Conservation (phyloP, 257 asterid genomes). For the Nicotiana noctiflora region DNA sequence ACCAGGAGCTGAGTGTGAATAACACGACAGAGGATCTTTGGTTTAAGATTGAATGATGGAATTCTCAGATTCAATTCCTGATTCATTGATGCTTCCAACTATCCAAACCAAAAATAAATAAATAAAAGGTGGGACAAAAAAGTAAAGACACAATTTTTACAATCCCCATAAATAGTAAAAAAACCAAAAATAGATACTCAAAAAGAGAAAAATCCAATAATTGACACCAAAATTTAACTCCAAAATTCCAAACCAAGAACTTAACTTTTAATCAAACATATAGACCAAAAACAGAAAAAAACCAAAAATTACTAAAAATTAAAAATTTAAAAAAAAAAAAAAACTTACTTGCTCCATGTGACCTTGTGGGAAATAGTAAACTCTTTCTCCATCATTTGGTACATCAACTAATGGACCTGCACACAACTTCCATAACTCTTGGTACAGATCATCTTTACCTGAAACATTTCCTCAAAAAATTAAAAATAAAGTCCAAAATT, state of each 20-base stretch:
- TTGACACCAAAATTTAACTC: conserved; percentile 11
- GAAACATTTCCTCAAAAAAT: conserved; percentile 1
- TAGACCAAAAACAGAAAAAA: neutral
- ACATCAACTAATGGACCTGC: conserved; percentile 96
- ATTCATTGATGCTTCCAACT: conserved; percentile 97
- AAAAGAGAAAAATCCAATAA: neutral
- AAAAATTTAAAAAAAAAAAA: neutral
- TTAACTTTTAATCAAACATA: conserved; percentile 10
- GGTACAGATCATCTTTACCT: conserved; percentile 50
- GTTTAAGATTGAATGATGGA: conserved; percentile 63
- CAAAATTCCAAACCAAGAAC: conserved; percentile 19
- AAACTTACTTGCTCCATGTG: conserved; percentile 91
- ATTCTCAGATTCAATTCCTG: conserved; percentile 70
- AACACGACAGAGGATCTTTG: conserved; percentile 82
- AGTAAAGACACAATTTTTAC: conserved; percentile 17
- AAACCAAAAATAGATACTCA: neutral
- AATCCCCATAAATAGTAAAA: neutral
- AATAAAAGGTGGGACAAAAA: conserved; percentile 7
- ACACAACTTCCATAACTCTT: conserved; percentile 84
- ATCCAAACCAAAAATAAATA: conserved; percentile 21
- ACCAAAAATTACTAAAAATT: neutral
- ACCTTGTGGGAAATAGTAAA: conserved; percentile 96
- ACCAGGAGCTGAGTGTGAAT: conserved; percentile 63
- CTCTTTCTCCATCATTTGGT: conserved; percentile 64
- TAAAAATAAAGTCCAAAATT: neutral